These are phyloP conservation scores for Nothophoma quercina DNA, from an alignment of 2,329 filamentous ascomycete species.

Conservation along the genomic window DNA sequence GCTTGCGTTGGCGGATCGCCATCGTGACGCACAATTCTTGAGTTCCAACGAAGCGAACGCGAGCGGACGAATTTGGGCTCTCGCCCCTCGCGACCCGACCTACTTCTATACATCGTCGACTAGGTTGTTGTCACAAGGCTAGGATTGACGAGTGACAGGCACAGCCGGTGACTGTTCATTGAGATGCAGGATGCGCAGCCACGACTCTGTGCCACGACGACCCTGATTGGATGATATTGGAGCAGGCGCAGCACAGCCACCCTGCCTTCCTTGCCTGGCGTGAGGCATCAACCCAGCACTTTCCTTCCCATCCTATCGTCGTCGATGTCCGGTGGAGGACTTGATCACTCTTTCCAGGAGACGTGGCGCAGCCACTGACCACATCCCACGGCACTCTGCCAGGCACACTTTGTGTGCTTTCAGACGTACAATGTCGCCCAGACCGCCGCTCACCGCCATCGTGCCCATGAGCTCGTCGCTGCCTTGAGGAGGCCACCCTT, in stretches of 20 bases:
- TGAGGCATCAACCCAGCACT: conserved; percentile 24
- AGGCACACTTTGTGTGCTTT: conserved; percentile 24
- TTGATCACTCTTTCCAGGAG: conserved; percentile 23
- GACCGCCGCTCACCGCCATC: conserved; percentile 17
- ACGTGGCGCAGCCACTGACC: conserved; percentile 37
- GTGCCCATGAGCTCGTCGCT: conserved; percentile 31
- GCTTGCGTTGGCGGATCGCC: conserved; percentile 39
- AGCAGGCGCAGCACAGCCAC: too few relatives aligned
- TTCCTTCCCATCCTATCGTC: conserved; percentile 29
- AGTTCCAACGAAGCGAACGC: conserved; percentile 31
- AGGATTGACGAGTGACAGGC: conserved; percentile 33
- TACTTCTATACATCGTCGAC: conserved; percentile 34
- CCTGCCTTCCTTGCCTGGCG: too few relatives aligned
- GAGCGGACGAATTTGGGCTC: conserved; percentile 29
- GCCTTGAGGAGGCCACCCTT: conserved; percentile 37
- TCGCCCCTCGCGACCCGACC: conserved; percentile 18
- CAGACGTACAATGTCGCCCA: conserved; percentile 1
- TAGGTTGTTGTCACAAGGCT: conserved; percentile 38
- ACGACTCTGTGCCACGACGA: conserved; percentile 22
- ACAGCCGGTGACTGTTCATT: conserved; percentile 25
- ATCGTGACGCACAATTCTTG: conserved; percentile 36
- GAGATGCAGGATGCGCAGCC: conserved; percentile 19
- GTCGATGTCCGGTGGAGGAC: conserved; percentile 13
- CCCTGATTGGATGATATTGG: conserved; percentile 26
- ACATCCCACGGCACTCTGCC: conserved; percentile 17